Percentiles rank a stretch among this genome's conserved stretches.
Evolutionary conservation across 331 rosid genomes (phyloP).

Genomic region (Pyracantha coccinea): DNA sequence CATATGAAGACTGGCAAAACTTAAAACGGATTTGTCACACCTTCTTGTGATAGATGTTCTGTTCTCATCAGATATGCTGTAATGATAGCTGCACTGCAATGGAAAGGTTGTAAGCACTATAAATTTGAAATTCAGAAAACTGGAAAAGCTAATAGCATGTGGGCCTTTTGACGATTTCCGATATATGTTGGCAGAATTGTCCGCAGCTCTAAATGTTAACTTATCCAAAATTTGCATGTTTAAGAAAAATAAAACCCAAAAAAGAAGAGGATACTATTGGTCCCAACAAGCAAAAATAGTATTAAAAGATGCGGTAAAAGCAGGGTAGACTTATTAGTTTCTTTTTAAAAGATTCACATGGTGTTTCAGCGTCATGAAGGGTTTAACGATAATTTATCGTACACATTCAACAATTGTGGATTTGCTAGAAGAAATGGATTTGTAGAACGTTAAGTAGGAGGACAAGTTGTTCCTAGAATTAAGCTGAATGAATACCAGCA

Average conservation of each 20-base stretch:
- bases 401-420: not conserved
- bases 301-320: too few species aligned
- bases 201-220: too few species aligned
- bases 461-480: not conserved
- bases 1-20: slow-evolving; percentile 25
- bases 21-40: slow-evolving; percentile 41
- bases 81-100: slow-evolving; percentile 87
- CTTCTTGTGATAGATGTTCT: slow-evolving; percentile 74
- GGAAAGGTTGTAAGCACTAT: slow-evolving; percentile 16
- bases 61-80: slow-evolving; percentile 87
- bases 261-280: too few species aligned
- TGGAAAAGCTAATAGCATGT: not conserved
- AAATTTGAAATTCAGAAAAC: slow-evolving; percentile 12
- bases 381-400: not conserved
- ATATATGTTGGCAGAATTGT: not conserved
- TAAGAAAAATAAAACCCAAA: too few species aligned
- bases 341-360: not conserved
- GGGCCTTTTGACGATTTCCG: not conserved
- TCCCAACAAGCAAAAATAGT: too few species aligned
- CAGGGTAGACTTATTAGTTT: not conserved
- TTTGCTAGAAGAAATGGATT: not conserved
- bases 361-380: not conserved
- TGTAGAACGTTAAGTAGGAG: not conserved
- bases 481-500: not conserved
- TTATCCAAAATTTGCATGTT: too few species aligned